Evolutionary conservation across 73 alveolate genomes (phyloP), one percentile per base, ranked within the genome.

Genomic region (Urostyla sp.): DNA sequence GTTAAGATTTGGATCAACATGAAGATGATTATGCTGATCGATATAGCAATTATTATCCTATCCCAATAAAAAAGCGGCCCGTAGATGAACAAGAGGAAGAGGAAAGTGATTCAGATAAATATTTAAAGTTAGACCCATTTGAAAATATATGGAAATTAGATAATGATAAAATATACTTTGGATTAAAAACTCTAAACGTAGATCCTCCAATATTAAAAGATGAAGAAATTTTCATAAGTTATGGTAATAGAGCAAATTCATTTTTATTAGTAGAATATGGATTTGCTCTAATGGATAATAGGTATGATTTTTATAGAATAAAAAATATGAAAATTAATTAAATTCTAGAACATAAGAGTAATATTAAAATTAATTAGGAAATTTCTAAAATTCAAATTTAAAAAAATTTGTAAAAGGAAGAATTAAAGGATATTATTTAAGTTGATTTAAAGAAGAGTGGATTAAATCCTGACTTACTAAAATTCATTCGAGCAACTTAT

Each of bases 181-280:
- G 84, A 32, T 21, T 66, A 21, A 43, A 84, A 8, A 7, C 40
- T 21, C 24, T 75, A 48, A 20, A 18, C 26, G 44, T 43, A 40
- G 60, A 63, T 23, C 34, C 67, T 23, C 11, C 54, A 18, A 50
- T 63, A 27, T 6, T 23, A 20, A 54, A 48, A 34, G 90, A 84
- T 21, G 58, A 48, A 23, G 90, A 80, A 34, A 36, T 54, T 5
- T 27, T 49, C 34, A 36, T 80, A 4, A 34, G 75, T 40, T 80
- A 80, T 66, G 90, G 90, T 0, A 84, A 80, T 23, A 63, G 90
- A 67, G 72, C 90, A 15, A 80, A 80, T 30, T 73, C 69, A 30
- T 80, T 60, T 37, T 35, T 80, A 11, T 6, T 80, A 31, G 58
- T 66, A 1, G 90, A 80, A 49, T 80, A 80, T 66, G 90, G 90